Conservation (phyloP, 2,329 filamentous ascomycete species). For the Sclerotiophoma versabilis region DNA sequence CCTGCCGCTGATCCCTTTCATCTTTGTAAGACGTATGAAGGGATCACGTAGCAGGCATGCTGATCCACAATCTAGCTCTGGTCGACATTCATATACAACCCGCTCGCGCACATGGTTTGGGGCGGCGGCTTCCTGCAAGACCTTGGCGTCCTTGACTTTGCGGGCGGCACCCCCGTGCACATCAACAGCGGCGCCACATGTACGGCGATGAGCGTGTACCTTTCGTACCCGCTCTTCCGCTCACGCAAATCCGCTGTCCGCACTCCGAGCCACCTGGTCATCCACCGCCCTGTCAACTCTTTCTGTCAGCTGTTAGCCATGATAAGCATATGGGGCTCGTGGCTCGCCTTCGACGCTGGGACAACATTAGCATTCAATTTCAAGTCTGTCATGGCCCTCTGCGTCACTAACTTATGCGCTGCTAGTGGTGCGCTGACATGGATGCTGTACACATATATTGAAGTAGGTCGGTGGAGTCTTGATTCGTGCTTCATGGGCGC, state of each 20-base stretch:
- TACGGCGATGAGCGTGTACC: conserved; percentile 56
- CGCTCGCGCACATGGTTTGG: conserved; percentile 60
- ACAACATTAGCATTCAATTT: conserved; percentile 59
- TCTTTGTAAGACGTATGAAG: conserved; percentile 44
- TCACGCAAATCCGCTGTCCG: conserved; percentile 54
- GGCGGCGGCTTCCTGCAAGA: conserved; percentile 54
- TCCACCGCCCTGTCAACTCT: conserved; percentile 59
- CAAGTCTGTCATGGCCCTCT: conserved; percentile 59
- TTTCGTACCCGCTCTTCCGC: conserved; percentile 59
- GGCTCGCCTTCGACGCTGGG: conserved; percentile 61
- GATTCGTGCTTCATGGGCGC: conserved; percentile 62
- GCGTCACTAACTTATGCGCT: conserved; percentile 59
- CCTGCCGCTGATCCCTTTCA: conserved; percentile 57
- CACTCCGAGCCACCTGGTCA: conserved; percentile 56
- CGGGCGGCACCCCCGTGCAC: conserved; percentile 52
- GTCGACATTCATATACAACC: conserved; percentile 59
- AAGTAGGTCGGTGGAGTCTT: conserved; percentile 55
- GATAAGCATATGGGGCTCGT: conserved; percentile 61
- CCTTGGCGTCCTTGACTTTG: conserved; percentile 57
- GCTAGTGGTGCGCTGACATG: conserved; percentile 57
- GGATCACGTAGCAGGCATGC: background rate
- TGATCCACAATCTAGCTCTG: conserved; percentile 48
- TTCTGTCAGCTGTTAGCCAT: conserved; percentile 58
- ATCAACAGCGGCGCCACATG: conserved; percentile 53
- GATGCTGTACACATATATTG: conserved; percentile 55